Evolutionary conservation across 2,329 filamentous ascomycete species (phyloP), one percentile per base, ranked within the genome.

Genomic region (Aspergillus ibericus): DNA sequence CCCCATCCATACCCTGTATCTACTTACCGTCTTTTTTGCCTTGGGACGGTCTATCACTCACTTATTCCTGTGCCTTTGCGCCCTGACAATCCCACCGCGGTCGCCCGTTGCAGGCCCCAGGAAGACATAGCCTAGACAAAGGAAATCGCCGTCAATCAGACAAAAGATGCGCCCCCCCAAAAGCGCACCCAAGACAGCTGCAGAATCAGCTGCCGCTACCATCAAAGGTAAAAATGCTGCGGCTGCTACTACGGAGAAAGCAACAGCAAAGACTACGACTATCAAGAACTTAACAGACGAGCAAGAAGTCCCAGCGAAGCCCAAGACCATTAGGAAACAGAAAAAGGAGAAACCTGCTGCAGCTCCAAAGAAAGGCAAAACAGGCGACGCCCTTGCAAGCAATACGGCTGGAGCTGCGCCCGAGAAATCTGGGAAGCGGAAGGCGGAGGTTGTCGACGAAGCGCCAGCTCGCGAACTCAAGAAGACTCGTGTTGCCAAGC

Each of bases 161-260:
- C 29, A 15, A 18, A 52, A 46, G 35, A 70, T 74, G 72, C 70
- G 70, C 61, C 69, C 70, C 6, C 74, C 71, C 56, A 73, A 69
- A 57, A 61, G 61, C 50, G 51, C 63, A 7, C 42, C 69, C 7
- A 71, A 67, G 58, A 36, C 62, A 40, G 58, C 67, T 13, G 44
- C 60, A 25, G 65, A 65, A 55, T 42, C 63, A 44, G 54, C 59
- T 16, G 18, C 52, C 53, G 25, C 58, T 5, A 20, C 56, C 27
- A 15, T 38, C 5, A 47, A 47, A 25, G 20, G 8, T 16, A 60
- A 64, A 27, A 68, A 62, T 56, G 63, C 64, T 27, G 47, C 65
- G 6, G 59, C 64, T 22, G 53, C 61, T 22, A 22, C 56, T 42
- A 53, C 56, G 13, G 25, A 54, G 18, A 48, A 47, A 25, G 42